These are phyloP conservation scores for Oryza glaberrima DNA, from an alignment of 176 grass and related monocot species.

Conservation along the genomic window DNA sequence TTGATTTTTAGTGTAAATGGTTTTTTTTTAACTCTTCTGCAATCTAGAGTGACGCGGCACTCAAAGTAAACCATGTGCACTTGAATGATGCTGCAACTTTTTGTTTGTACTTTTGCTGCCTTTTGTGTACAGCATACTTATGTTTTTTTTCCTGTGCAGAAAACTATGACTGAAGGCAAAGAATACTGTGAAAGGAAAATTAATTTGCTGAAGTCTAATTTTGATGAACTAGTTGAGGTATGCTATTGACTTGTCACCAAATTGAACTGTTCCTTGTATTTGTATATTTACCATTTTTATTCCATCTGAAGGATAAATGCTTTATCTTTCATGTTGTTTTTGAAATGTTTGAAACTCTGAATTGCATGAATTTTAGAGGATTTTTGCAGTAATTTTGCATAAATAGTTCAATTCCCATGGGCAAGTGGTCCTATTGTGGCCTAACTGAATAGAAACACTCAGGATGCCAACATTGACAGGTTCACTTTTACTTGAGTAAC, in stretches of 20 bases:
- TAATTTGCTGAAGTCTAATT: slow-evolving; percentile 85
- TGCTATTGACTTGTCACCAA: slow-evolving; percentile 7
- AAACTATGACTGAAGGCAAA: slow-evolving; percentile 91
- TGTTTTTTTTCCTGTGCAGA: slow-evolving; percentile 50
- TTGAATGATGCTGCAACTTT: not conserved
- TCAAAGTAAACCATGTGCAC: not conserved
- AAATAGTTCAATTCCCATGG: not conserved
- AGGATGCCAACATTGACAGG: not conserved
- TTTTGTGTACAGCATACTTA: slow-evolving; percentile 14
- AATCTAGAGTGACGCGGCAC: not conserved
- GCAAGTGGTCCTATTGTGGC: not conserved
- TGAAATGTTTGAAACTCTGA: not conserved
- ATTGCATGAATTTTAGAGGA: not conserved
- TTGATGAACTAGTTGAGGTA: slow-evolving; percentile 92
- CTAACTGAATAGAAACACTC: not conserved
- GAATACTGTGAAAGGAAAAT: slow-evolving; percentile 96
- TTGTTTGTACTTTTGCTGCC: not conserved
- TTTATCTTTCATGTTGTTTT: not conserved
- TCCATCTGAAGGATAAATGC: not conserved
- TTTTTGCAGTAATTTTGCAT: not conserved
- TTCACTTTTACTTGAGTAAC: not conserved
- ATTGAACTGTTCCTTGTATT: slow-evolving; percentile 14
- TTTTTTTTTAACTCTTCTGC: not conserved
- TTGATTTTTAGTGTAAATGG: not conserved
- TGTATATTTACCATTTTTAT: slow-evolving; percentile 37